Evolutionary conservation across 208 protist genomes (phyloP).

Genomic region (Trypanosoma melophagium): DNA sequence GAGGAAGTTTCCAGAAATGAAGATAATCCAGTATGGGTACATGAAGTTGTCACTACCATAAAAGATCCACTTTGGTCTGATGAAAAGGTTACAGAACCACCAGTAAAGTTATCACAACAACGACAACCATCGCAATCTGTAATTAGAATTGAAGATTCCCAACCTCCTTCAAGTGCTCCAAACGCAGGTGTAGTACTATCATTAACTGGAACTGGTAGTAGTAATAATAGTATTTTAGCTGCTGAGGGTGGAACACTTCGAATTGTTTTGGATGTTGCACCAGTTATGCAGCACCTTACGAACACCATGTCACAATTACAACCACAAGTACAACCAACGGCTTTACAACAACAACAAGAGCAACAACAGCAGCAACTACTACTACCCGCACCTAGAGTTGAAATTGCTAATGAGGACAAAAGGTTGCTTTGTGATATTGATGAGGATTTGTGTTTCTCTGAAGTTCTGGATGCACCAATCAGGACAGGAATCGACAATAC

Average conservation of each 20-base stretch:
- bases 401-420: conserved; percentile 12
- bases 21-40: conserved; percentile 20
- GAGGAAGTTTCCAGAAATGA: not conserved
- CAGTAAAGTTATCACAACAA: too few relatives aligned
- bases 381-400: conserved; percentile 6
- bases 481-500: not conserved
- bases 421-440: conserved; percentile 13
- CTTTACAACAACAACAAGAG: conserved; percentile 7
- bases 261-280: conserved; percentile 40
- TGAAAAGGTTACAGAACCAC: not conserved
- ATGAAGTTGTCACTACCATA: conserved; percentile 19
- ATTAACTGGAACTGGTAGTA: conserved; percentile 8
- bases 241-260: conserved; percentile 16
- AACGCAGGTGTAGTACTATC: conserved; percentile 11
- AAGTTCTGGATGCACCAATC: conserved; percentile 16
- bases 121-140: not conserved
- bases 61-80: conserved; percentile 26
- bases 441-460: conserved; percentile 23
- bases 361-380: conserved; percentile 1
- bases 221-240: not conserved
- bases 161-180: not conserved
- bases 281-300: conserved; percentile 23
- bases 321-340: not conserved
- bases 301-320: not conserved
- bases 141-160: not conserved